Base-by-base conservation (phyloP, 2,329 filamentous ascomycete genomes). In the Stylonectria norvegica region DNA sequence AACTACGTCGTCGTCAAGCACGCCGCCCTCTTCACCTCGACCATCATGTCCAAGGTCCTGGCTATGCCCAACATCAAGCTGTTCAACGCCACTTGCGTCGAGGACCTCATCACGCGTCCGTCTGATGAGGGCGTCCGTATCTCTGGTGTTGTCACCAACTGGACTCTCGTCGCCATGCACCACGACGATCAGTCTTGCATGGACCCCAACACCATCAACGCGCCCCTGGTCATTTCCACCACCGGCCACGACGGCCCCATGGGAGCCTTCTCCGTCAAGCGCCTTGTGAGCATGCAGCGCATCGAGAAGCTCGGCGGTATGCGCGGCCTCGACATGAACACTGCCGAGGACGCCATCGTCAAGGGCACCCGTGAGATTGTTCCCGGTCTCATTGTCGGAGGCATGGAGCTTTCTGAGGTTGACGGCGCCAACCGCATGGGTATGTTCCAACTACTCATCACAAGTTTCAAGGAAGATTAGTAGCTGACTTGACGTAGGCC, bases 151-250 rank as follows among this genome's bases (percentile, higher is more conserved):
- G 90, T 96, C 40, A 94, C 88, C 58, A 96, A 96, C 77, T 96
- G 89, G 89, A 95, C 89, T 1, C 77, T 95, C 18, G 89, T 95
- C 34, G 80, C 83, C 30, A 86, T 91, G 75, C 85, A 90, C 66
- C 86, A 90, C 66, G 85, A 89, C 61, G 86, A 91, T 63, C 89
- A 95, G 71, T 86, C 81, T 47, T 95, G 89, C 83, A 95, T 95
- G 89, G 90, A 95, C 65, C 89, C 89, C 53, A 95, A 93, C 79
- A 95, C 89, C 58, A 95, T 95, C 78, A 95, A 95, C 62, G 88
- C 89, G 1, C 89, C 89, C 1, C 67, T 95, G 43, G 74, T 95
- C 60, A 86, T 96, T 70, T 89, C 83, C 42, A 95, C 89, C 17
- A 95, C 89, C 0, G 90, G 89, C 36, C 89, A 96, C 58, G 89